Base-by-base conservation (phyloP, 257 asterid genomes). In the Solanum ossicruentum region DNA sequence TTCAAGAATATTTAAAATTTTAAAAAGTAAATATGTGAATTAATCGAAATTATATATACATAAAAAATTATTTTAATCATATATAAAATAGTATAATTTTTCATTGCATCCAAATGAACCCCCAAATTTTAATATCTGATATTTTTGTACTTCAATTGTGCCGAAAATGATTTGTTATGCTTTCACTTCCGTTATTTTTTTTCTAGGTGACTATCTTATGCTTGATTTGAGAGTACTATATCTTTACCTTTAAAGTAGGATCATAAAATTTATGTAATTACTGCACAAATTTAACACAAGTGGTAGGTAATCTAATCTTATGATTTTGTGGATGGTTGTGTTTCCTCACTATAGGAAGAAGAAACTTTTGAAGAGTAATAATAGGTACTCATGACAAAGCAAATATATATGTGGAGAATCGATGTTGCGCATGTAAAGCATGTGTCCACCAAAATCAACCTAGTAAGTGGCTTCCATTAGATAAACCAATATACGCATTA, bases 381-480 rank as follows among this genome's bases (percentile, higher is more conserved):
- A 55, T 26, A 12, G 66, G 16, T 8, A 16, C 21, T 41, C 28
- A 39, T 39, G 54, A 70, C 52, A 49, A 6, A 70, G 45, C 84
- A 88, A 39, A 75, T 55, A 58, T 55, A 58, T 79, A 85, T 73
- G 86, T 86, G 82, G 84, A 85, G 84, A 85, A 80, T 80, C 82
- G 86, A 77, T 81, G 89, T 77, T 85, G 91, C 90, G 84, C 85
- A 81, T n/a, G 16, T 36, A 36, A 36, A 45, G 51, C 63, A 39
- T 49, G 41, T 26, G 82, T 56, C 63, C 63, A 88, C 85, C 83
- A 65, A 89, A 89, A 89, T 82, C 87, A 85, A 85, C 39, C 45
- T 39, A 69, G 51, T 39, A 15, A 89, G 92, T 85, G 94, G 60
- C 73, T 86, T 91, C 89, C 92, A 92, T 82, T 85, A 87, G 90